These are phyloP conservation scores for Globisporangium orthogonon DNA, from an alignment of 352 stramenopile species.

Conservation along the genomic window DNA sequence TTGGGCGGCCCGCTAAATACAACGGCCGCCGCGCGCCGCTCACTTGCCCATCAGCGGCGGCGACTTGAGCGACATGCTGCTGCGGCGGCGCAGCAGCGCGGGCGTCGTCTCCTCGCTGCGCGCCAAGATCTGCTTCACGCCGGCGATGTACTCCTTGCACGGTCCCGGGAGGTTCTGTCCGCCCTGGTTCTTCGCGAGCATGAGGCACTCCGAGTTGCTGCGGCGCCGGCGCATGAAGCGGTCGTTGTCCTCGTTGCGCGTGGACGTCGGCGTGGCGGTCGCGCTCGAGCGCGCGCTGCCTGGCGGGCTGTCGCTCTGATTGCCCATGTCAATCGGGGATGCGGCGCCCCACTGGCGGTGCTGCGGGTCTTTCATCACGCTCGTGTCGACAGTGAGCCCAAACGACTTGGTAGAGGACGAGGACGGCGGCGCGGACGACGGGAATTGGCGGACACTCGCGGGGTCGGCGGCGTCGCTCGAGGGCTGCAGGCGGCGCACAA, in stretches of 20 bases:
- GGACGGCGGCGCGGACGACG: constrained; percentile 1
- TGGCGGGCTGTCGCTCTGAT: constrained; percentile 11
- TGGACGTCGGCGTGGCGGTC: constrained; percentile 25
- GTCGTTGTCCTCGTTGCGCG: constrained; percentile 23
- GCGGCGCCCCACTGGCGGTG: constrained; percentile 18
- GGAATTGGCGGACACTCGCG: constrained; percentile 10
- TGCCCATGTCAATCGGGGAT: constrained; percentile 5
- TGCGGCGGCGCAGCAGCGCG: constrained; percentile 47
- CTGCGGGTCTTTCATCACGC: constrained; percentile 21
- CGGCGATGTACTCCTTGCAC: constrained; percentile 82
- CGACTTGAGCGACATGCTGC: constrained; percentile 48
- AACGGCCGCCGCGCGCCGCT: constrained; percentile 1
- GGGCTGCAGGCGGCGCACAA: constrained; percentile 29
- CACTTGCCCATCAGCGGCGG: constrained; percentile 24
- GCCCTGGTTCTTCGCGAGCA: constrained; percentile 58
- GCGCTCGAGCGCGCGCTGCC: constrained; percentile 12
- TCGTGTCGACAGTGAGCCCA: constrained; percentile 48
- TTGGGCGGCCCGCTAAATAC: constrained; percentile 8
- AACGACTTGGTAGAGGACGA: constrained; percentile 11
- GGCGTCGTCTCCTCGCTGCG: constrained; percentile 44
- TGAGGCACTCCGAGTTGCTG: constrained; percentile 75
- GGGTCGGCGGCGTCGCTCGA: constrained; percentile 11
- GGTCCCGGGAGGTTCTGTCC: constrained; percentile 50
- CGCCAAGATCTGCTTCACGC: constrained; percentile 80
- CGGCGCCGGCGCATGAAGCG: constrained; percentile 41